A percentile compares a stretch with the other conserved stretches of the same genome.
These are phyloP conservation scores for Acacia pycnantha DNA, from an alignment of 331 rosid genomes.

Conservation along the genomic window DNA sequence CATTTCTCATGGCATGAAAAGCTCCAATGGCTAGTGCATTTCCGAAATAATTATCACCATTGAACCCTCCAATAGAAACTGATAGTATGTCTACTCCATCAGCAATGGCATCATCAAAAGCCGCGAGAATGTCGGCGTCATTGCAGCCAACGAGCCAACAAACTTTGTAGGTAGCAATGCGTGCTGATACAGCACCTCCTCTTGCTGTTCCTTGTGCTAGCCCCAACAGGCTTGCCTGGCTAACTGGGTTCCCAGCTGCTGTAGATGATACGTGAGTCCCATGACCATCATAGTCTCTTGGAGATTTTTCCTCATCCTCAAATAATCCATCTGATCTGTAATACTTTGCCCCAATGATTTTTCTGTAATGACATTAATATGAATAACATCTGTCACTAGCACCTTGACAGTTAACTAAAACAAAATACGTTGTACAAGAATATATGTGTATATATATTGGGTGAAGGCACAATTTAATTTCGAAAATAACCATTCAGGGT, in stretches of 20 bases:
- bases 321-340: background rate
- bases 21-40: constrained; percentile 33
- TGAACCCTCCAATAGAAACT: background rate
- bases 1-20: constrained; percentile 48
- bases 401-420: too few relatives aligned
- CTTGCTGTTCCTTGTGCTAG: constrained; percentile 28
- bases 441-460: background rate
- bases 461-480: too few relatives aligned
- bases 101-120: constrained; percentile 34
- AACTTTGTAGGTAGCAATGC: constrained; percentile 28
- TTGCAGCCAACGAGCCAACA: constrained; percentile 4
- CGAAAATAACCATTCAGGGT: too few relatives aligned
- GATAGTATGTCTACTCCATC: constrained; percentile 36
- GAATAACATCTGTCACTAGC: too few relatives aligned
- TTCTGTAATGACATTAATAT: constrained; percentile 5
- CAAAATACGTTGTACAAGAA: background rate
- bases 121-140: constrained; percentile 25
- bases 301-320: constrained; percentile 3
- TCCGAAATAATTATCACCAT: background rate
- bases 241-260: background rate
- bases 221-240: constrained; percentile 9
- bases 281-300: constrained; percentile 6
- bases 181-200: constrained; percentile 41
- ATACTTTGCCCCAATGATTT: constrained; percentile 27
- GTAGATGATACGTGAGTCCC: background rate